Evolutionary conservation across 768 basidiomycete genomes (phyloP).

Genomic region (Tricholoma sp.): DNA sequence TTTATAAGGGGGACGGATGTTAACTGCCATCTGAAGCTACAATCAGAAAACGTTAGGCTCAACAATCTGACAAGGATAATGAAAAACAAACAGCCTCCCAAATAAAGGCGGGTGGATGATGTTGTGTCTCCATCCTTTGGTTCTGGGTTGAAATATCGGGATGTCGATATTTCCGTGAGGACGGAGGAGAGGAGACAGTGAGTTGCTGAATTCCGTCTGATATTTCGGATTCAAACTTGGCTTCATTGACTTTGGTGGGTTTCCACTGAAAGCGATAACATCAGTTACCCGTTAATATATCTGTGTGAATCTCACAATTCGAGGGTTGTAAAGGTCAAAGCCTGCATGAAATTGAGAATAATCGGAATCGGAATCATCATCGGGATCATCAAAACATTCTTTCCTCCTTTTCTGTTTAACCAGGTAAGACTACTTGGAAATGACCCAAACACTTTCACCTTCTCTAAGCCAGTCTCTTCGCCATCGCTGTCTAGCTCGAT

Average conservation of each 20-base stretch:
- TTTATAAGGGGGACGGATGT: background rate
- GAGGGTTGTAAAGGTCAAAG: conserved; percentile 21
- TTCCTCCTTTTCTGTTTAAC: conserved; percentile 6
- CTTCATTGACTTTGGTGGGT: conserved; percentile 9
- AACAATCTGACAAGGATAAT: background rate
- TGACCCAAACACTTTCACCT: conserved; percentile 2
- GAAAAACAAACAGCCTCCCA: conserved; percentile 13
- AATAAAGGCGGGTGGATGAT: conserved; percentile 1
- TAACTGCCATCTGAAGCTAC: background rate
- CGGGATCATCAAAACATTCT: background rate
- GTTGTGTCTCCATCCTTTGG: background rate
- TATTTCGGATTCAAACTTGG: conserved; percentile 9
- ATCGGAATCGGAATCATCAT: conserved; percentile 1
- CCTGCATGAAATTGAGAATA: conserved; percentile 12
- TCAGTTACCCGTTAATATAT: background rate
- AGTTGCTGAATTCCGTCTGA: conserved; percentile 3
- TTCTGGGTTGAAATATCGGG: conserved; percentile 8
- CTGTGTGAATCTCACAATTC: conserved; percentile 14
- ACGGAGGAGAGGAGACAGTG: conserved; percentile 8
- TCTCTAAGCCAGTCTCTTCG: conserved; percentile 9
- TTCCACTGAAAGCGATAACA: conserved; percentile 11
- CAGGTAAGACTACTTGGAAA: background rate
- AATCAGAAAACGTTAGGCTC: background rate
- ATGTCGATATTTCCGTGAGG: conserved; percentile 4
- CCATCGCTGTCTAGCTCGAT: conserved; percentile 15